These are phyloP conservation scores for Termitomyces titanicus DNA, from an alignment of 768 basidiomycete species.

Conservation along the genomic window DNA sequence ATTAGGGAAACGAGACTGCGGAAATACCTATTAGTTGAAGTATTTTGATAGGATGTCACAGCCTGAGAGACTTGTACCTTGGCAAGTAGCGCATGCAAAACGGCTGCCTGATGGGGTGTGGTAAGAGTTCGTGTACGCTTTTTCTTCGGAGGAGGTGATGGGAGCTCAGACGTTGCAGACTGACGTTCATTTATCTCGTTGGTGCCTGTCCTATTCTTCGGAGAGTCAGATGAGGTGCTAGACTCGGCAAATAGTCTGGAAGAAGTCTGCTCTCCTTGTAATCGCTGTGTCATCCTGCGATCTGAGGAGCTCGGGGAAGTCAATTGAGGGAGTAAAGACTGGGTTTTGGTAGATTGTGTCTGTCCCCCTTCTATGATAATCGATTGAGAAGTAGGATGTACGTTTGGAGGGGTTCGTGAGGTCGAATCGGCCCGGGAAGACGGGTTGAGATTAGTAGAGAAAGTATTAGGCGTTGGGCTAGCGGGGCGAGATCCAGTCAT, in stretches of 20 bases:
- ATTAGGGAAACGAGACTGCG: slow-evolving; percentile 83
- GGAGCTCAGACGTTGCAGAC: slow-evolving; percentile 31
- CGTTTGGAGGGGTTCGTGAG: slow-evolving; percentile 41
- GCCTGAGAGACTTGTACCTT: slow-evolving; percentile 48
- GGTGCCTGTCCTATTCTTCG: slow-evolving; percentile 56
- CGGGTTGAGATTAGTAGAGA: slow-evolving; percentile 32
- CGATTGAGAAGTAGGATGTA: slow-evolving; percentile 25
- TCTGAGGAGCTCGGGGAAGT: slow-evolving; percentile 22
- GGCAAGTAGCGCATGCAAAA: slow-evolving; percentile 82
- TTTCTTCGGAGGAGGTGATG: slow-evolving; percentile 59
- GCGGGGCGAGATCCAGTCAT: slow-evolving; percentile 49
- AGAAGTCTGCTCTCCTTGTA: slow-evolving; percentile 28
- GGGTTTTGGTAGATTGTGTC: slow-evolving; percentile 19
- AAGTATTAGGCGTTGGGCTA: slow-evolving; percentile 41
- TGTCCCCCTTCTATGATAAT: slow-evolving; percentile 20
- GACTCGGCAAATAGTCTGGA: slow-evolving; percentile 25
- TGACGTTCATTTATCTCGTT: slow-evolving; percentile 47
- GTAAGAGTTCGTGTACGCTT: slow-evolving; percentile 82
- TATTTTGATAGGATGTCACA: not conserved
- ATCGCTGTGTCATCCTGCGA: slow-evolving; percentile 41
- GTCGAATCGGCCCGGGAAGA: slow-evolving; percentile 24
- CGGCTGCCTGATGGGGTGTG: slow-evolving; percentile 84
- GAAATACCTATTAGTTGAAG: slow-evolving; percentile 9
- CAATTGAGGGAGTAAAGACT: slow-evolving; percentile 21
- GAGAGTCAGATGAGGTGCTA: slow-evolving; percentile 47